phyloP scores from a whole-genome alignment of 148 eudicot genomes.

The Polygonum aviculare region DNA sequence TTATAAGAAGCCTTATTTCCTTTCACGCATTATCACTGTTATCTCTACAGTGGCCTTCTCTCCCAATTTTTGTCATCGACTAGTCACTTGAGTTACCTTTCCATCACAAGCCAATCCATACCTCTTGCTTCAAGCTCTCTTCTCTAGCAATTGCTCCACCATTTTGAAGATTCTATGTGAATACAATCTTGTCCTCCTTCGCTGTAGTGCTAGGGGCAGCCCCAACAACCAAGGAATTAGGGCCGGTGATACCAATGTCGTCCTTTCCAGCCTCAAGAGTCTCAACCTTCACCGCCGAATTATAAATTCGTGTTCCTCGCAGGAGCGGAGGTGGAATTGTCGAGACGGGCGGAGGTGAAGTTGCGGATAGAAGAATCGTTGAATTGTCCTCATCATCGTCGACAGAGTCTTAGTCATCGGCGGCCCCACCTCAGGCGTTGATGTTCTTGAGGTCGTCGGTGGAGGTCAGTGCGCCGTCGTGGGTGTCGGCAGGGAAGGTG shows the following conservation, averaged over 20 bases:
- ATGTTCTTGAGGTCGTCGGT: slow-evolving; percentile 76
- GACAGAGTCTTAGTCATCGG: slow-evolving; percentile 52
- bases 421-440: slow-evolving; percentile 50
- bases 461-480: slow-evolving; percentile 4
- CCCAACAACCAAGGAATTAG: background rate
- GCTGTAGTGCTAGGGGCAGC: slow-evolving; percentile 23
- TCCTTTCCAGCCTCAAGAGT: slow-evolving; percentile 48
- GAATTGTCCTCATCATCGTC: slow-evolving; percentile 68
- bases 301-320: slow-evolving; percentile 52
- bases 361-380: slow-evolving; percentile 60
- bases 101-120: slow-evolving; percentile 8
- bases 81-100: too few species aligned
- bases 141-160: slow-evolving; percentile 97
- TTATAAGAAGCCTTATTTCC: too few species aligned
- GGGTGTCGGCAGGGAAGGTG: slow-evolving; percentile 52
- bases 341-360: slow-evolving; percentile 72
- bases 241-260: slow-evolving; percentile 19
- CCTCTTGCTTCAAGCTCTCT: slow-evolving; percentile 87
- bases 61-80: too few species aligned
- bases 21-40: too few species aligned
- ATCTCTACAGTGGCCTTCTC: too few species aligned
- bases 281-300: slow-evolving; percentile 48
- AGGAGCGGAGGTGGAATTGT: slow-evolving; percentile 10
- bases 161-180: slow-evolving; percentile 79
- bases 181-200: slow-evolving; percentile 78